phyloP scores from a whole-genome alignment of 495 filamentous ascomycete species.

The Aspergillus ostianus region DNA sequence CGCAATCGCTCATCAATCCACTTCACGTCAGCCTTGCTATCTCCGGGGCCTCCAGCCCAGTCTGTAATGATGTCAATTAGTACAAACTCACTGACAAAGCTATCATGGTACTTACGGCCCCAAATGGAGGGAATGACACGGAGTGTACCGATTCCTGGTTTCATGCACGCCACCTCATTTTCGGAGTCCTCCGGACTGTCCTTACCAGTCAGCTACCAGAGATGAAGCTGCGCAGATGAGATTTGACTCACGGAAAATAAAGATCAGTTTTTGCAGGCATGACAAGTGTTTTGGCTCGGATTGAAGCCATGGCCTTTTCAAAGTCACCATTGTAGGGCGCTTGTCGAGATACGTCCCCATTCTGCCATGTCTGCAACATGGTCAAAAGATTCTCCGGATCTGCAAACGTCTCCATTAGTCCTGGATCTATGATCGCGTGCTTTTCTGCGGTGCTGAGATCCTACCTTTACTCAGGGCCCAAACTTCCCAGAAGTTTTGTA shows the following conservation, averaged over 20 bases:
- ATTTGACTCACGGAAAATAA: constrained; percentile 63
- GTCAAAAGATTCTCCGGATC: constrained; percentile 66
- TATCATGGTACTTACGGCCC: constrained; percentile 54
- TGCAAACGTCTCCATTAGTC: constrained; percentile 25
- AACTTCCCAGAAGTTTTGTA: constrained; percentile 68
- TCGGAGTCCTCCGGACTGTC: constrained; percentile 64
- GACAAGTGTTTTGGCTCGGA: constrained; percentile 66
- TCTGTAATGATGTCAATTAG: constrained; percentile 25
- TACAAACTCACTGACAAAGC: background rate
- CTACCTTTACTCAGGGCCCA: constrained; percentile 66
- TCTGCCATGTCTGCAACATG: constrained; percentile 75
- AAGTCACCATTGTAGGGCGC: constrained; percentile 65
- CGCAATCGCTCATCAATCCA: constrained; percentile 63
- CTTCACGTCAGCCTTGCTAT: constrained; percentile 60
- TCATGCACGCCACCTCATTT: constrained; percentile 65
- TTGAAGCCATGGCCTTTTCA: constrained; percentile 60
- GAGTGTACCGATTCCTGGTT: constrained; percentile 56
- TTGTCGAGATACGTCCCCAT: constrained; percentile 62
- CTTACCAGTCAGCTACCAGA: constrained; percentile 16
- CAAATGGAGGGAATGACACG: constrained; percentile 61
- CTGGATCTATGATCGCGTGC: background rate
- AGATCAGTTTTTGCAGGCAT: constrained; percentile 66
- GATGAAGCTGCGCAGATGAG: background rate
- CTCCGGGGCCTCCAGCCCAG: constrained; percentile 63
- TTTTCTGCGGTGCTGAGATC: background rate